Conservation (phyloP, 345 rosid genomes). For the Syzygium oleosum region DNA sequence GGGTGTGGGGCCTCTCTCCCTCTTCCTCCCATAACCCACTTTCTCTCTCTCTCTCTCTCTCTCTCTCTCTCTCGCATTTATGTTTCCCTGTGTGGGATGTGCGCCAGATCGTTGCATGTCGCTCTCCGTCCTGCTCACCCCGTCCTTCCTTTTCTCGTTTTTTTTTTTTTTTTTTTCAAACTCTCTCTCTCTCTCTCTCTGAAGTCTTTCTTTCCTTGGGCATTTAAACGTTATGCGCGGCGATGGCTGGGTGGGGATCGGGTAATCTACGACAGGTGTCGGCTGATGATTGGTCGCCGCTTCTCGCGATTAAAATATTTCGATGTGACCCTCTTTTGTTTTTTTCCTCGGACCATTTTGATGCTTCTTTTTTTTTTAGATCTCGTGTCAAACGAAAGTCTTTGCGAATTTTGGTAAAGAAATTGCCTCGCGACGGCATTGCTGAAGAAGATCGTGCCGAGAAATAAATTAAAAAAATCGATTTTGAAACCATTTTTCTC, state of each 20-base stretch:
- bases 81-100: not conserved
- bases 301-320: not conserved
- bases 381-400: not conserved
- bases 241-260: not conserved
- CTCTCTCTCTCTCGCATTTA: not conserved
- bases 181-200: not conserved
- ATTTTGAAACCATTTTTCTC: too few relatives aligned
- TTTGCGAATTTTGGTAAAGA: not conserved
- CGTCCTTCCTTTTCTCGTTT: not conserved
- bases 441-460: not conserved
- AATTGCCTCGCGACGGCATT: not conserved
- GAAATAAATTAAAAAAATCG: too few relatives aligned
- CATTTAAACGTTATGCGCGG: not conserved
- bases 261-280: not conserved
- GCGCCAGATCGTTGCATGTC: not conserved
- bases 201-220: not conserved
- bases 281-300: not conserved
- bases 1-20: not conserved
- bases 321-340: accelerated
- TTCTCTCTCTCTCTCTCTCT: not conserved
- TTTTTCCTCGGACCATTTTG: not conserved
- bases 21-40: not conserved
- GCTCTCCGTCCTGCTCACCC: not conserved
- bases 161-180: not conserved
- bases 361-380: not conserved